phyloP scores from a whole-genome alignment of 345 rosid species.

The Hirschfeldia incana region DNA sequence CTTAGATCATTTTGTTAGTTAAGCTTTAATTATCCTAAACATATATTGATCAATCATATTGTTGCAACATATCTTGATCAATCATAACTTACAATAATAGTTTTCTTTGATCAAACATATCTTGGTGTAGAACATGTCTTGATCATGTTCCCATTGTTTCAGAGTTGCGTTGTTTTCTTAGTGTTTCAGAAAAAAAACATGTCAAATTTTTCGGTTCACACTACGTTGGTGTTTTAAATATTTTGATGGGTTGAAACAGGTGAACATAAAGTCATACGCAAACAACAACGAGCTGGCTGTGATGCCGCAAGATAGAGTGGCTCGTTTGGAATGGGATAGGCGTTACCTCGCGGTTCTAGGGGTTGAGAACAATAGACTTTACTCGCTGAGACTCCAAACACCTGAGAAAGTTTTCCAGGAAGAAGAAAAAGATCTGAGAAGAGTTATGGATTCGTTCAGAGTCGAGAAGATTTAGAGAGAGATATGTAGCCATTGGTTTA shows the following conservation, averaged over 20 bases:
- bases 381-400: conserved; percentile 83
- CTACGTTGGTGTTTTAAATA: neutral
- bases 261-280: conserved; percentile 87
- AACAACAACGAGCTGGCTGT: conserved; percentile 93
- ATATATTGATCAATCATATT: neutral
- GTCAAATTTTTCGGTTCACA: neutral
- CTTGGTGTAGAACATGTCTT: too few species aligned
- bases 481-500: neutral
- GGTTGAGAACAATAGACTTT: conserved; percentile 75
- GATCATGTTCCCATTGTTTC: too few species aligned
- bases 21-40: neutral
- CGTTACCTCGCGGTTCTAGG: conserved; percentile 79
- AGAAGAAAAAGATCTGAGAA: conserved; percentile 81
- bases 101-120: too few species aligned
- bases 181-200: too few species aligned
- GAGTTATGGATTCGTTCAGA: conserved; percentile 85
- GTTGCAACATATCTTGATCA: neutral
- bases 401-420: conserved; percentile 83
- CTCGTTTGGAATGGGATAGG: conserved; percentile 85
- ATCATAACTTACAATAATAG: too few species aligned
- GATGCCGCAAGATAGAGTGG: conserved; percentile 84
- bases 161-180: neutral
- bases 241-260: conserved; percentile 38
- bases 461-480: conserved; percentile 57
- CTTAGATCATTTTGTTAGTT: neutral